These are phyloP conservation scores for Trypanosoma cruzi DNA, from an alignment of 208 protist genomes.

Conservation along the genomic window DNA sequence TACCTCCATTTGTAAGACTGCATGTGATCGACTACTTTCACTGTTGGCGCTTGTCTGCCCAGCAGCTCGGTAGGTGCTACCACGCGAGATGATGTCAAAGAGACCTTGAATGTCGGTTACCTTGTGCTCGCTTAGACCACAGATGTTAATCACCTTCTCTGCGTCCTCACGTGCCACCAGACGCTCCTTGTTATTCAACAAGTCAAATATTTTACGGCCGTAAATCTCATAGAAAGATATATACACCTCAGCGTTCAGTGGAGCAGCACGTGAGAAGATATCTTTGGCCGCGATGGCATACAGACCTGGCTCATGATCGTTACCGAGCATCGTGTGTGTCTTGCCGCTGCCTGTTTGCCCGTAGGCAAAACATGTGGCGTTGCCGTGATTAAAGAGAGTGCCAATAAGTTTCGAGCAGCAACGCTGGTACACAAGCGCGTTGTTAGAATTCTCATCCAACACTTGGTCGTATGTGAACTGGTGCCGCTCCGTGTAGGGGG, in stretches of 20 bases:
- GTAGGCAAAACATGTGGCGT: constrained; percentile 98
- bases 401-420: constrained; percentile 95
- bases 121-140: constrained; percentile 91
- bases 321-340: constrained; percentile 94
- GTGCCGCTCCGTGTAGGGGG: constrained; percentile 96
- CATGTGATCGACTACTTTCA: constrained; percentile 93
- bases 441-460: constrained; percentile 90
- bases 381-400: constrained; percentile 95
- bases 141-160: constrained; percentile 95
- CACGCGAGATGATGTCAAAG: constrained; percentile 92
- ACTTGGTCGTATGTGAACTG: constrained; percentile 97
- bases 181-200: constrained; percentile 95
- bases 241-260: constrained; percentile 62
- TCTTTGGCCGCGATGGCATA: constrained; percentile 96
- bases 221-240: constrained; percentile 98
- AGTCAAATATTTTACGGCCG: constrained; percentile 96
- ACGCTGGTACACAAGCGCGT: constrained; percentile 92
- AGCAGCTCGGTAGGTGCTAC: constrained; percentile 83
- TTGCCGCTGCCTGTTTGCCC: constrained; percentile 97
- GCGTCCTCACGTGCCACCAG: constrained; percentile 94
- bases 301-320: constrained; percentile 82
- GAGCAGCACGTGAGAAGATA: constrained; percentile 87
- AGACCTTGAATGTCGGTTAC: constrained; percentile 88
- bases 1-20: constrained; percentile 91
- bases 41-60: constrained; percentile 93